These are phyloP conservation scores for Raddia guianensis DNA, from an alignment of 176 grass and related monocot genomes.

Conservation along the genomic window DNA sequence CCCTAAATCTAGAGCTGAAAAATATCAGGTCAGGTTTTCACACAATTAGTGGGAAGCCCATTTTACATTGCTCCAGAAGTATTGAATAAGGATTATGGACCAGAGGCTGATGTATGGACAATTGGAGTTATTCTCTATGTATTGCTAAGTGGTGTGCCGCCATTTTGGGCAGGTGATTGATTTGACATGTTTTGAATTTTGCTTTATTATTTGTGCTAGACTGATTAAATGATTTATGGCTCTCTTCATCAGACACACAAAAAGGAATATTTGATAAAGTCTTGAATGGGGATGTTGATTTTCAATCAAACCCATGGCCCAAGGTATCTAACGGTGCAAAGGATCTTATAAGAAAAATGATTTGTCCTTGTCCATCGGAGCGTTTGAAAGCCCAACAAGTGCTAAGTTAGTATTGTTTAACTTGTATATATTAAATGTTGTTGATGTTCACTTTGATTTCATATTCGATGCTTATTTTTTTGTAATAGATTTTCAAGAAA, in stretches of 20 bases:
- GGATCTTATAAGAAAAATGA: conserved; percentile 85
- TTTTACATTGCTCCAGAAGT: conserved; percentile 72
- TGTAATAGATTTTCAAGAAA: background rate
- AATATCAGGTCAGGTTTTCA: conserved; percentile 59
- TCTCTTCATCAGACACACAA: conserved; percentile 45
- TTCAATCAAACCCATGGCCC: conserved; percentile 62
- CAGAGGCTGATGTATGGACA: conserved; percentile 67
- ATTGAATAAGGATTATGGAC: conserved; percentile 55
- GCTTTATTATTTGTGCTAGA: conserved; percentile 3
- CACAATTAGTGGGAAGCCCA: conserved; percentile 59
- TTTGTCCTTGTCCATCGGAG: conserved; percentile 53
- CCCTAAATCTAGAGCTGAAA: background rate
- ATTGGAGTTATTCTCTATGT: conserved; percentile 71
- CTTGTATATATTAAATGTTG: background rate
- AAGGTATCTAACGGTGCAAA: conserved; percentile 71
- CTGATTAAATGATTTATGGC: conserved; percentile 11
- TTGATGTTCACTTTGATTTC: conserved; percentile 18
- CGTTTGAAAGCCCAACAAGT: conserved; percentile 77
- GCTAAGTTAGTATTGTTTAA: conserved; percentile 56
- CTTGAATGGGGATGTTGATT: conserved; percentile 57
- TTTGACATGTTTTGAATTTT: conserved; percentile 17
- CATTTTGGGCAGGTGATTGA: conserved; percentile 70
- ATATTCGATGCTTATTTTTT: conserved; percentile 16
- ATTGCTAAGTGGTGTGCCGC: conserved; percentile 61
- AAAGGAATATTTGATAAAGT: conserved; percentile 63